Evolutionary conservation across 805 yeast genomes (phyloP).

Genomic region (Metschnikowia matae): DNA sequence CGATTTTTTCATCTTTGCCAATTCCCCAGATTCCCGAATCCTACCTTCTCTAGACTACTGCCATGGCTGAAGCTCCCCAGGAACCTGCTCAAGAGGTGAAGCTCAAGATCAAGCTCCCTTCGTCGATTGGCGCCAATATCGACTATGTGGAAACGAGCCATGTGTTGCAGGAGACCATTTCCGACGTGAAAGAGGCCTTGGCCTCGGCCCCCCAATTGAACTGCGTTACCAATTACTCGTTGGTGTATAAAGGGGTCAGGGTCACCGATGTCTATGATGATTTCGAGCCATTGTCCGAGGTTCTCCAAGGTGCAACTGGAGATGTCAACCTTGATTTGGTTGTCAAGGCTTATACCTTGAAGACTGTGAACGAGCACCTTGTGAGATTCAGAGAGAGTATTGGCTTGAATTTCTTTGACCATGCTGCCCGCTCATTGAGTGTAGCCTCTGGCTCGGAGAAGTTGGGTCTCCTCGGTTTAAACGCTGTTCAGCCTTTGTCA

Average conservation of each 20-base stretch:
- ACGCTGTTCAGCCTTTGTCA: slow-evolving; percentile 21
- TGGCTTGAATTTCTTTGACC: slow-evolving; percentile 48
- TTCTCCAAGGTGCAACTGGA: slow-evolving; percentile 19
- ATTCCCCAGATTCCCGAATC: slow-evolving; percentile 3
- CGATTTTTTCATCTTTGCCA: slow-evolving; percentile 1
- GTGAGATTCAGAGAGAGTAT: slow-evolving; percentile 57
- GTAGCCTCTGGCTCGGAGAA: slow-evolving; percentile 48
- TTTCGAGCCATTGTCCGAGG: slow-evolving; percentile 24
- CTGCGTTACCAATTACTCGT: slow-evolving; percentile 57
- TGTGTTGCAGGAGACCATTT: slow-evolving; percentile 43
- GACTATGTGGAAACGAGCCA: slow-evolving; percentile 28
- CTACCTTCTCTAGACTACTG: not conserved
- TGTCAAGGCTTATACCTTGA: slow-evolving; percentile 57
- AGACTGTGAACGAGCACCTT: slow-evolving; percentile 59
- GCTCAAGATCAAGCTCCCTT: slow-evolving; percentile 22
- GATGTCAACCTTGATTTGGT: slow-evolving; percentile 42
- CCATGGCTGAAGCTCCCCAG: slow-evolving; percentile 17
- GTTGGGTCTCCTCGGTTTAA: slow-evolving; percentile 40
- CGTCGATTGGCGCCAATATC: slow-evolving; percentile 16
- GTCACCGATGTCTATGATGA: slow-evolving; percentile 28
- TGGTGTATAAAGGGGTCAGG: slow-evolving; percentile 35
- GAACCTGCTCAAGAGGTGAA: slow-evolving; percentile 18
- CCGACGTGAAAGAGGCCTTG: slow-evolving; percentile 56
- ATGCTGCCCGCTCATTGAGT: slow-evolving; percentile 39
- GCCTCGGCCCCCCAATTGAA: slow-evolving; percentile 53